phyloP scores from a whole-genome alignment of 148 eudicot species.

The Fallopia convolvulus region DNA sequence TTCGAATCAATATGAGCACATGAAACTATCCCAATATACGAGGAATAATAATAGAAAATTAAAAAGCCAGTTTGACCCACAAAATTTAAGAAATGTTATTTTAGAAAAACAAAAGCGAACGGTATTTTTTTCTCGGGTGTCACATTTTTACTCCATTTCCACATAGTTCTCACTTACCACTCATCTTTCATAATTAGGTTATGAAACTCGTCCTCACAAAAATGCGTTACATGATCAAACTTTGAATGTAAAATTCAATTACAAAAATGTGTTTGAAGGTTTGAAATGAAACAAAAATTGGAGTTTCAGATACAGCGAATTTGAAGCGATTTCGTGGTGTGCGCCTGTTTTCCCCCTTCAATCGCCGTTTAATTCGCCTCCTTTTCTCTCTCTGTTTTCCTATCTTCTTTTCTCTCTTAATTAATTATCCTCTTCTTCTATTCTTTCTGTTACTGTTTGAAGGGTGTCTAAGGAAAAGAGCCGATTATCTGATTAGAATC shows the following conservation, averaged over 20 bases:
- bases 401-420: neutral
- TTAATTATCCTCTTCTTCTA: neutral
- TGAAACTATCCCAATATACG: too few relatives aligned
- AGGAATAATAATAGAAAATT: too few relatives aligned
- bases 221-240: neutral
- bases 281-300: neutral
- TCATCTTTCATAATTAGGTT: neutral
- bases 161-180: neutral
- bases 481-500: neutral
- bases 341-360: slow-evolving; percentile 4
- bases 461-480: too few relatives aligned
- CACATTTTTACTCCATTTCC: neutral
- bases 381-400: neutral
- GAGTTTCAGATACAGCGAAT: neutral
- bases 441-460: neutral
- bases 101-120: too few relatives aligned
- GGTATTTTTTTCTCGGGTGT: neutral
- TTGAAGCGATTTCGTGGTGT: slow-evolving; percentile 6
- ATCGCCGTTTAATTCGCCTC: slow-evolving; percentile 6
- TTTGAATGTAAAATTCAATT: neutral
- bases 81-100: too few relatives aligned
- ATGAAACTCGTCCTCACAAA: neutral
- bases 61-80: too few relatives aligned
- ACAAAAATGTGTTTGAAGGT: neutral
- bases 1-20: too few relatives aligned